Evolutionary conservation across 2,329 filamentous ascomycete genomes (phyloP), one percentile per base, ranked within the genome.

Genomic region (Pseudopyricularia javanii): DNA sequence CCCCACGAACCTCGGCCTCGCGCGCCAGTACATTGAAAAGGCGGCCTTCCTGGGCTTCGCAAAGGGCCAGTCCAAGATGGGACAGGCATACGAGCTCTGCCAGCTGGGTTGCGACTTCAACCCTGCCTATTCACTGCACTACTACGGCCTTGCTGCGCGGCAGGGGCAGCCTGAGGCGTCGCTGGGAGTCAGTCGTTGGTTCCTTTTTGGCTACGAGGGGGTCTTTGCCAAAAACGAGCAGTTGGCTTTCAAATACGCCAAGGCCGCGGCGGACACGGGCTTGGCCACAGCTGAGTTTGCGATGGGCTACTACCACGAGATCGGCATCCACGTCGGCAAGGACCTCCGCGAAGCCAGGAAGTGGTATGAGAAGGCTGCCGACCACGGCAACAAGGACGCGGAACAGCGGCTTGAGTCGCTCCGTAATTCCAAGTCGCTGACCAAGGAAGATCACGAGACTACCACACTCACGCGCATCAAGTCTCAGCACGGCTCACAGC

Each of bases 161-260:
- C 93, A 97, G 69, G 91, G 91, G 17, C 90, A 97, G 61, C 76
- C 90, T 0, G 93, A 98, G 66, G 93, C 91, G 0, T 90, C 95
- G 55, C 86, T 98, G 69, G 90, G 91, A 28, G 90, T 98, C 56
- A 97, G 91, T 68, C 93, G 95, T 68, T 98, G 93, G 93, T 98
- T 97, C 64, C 76, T 98, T 28, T 97, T 95, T 62, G 93, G 93
- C 3, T 91, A 93, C 58, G 91, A 97, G 59, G 86, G 85, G 22
- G 77, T 94, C 7, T 96, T 98, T 63, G 80, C 88, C 55, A 97
- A 97, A 75, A 97, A 96, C 62, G 93, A 98, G 68, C 86, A 91
- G 64, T 72, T 97, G 49, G 91, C 93, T 7, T 98, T 88, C 68
- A 85, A 82, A 51, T 97, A 95, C 63, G 93, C 93, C 1, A 82